Evolutionary conservation across 176 grass and related monocot genomes (phyloP).

Genomic region (Echinochloa phyllopogon): DNA sequence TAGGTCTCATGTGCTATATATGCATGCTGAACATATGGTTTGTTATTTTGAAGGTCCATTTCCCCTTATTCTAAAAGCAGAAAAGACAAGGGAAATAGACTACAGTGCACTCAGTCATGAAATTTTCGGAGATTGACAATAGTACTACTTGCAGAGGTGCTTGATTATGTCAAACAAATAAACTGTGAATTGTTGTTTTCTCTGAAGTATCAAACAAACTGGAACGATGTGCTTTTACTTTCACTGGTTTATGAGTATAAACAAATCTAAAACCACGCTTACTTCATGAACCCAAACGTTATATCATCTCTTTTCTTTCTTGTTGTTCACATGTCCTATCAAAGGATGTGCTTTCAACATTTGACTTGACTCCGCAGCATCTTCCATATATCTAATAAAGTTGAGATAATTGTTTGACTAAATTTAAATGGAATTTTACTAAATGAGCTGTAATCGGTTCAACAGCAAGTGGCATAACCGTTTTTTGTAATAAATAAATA

Average conservation of each 20-base stretch:
- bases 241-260: slow-evolving; percentile 1
- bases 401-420: neutral
- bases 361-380: slow-evolving; percentile 12
- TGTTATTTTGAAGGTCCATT: neutral
- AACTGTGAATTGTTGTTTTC: slow-evolving; percentile 3
- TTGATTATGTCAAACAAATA: slow-evolving; percentile 30
- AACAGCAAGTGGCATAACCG: neutral
- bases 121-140: slow-evolving; percentile 35
- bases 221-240: neutral
- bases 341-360: slow-evolving; percentile 20
- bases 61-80: slow-evolving; percentile 19
- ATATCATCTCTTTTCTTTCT: neutral
- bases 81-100: neutral
- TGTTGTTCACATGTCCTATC: slow-evolving; percentile 41
- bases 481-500: neutral
- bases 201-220: slow-evolving; percentile 16
- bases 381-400: neutral
- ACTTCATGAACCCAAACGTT: slow-evolving; percentile 13
- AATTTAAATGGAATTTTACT: neutral
- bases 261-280: slow-evolving; percentile 46
- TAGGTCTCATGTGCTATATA: neutral
- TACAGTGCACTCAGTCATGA: neutral
- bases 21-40: neutral
- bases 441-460: neutral
- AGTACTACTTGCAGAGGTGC: neutral